Evolutionary conservation across 495 filamentous ascomycete species (phyloP).

Genomic region (Acidomyces sp.): DNA sequence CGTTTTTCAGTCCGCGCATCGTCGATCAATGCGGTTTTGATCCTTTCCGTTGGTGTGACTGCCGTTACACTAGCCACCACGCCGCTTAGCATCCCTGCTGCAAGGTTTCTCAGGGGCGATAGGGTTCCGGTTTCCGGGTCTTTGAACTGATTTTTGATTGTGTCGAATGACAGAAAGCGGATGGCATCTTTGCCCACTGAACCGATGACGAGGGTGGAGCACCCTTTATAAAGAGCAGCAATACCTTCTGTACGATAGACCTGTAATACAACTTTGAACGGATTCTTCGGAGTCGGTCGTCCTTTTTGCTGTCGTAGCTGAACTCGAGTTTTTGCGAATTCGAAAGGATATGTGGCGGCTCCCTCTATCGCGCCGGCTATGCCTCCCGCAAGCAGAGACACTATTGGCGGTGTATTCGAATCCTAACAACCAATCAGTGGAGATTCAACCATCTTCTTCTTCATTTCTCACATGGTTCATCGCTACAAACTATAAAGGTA

Average conservation of each 20-base stretch:
- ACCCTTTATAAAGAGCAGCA: slow-evolving; percentile 49
- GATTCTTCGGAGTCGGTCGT: slow-evolving; percentile 35
- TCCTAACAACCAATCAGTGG: too few species aligned
- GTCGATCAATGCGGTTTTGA: slow-evolving; percentile 59
- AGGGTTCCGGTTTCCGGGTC: slow-evolving; percentile 44
- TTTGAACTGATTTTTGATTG: slow-evolving; percentile 46
- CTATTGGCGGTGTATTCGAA: slow-evolving; percentile 17
- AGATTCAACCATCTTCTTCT: too few species aligned
- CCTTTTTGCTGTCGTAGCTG: slow-evolving; percentile 40
- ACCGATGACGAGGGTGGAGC: slow-evolving; percentile 46
- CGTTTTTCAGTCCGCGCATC: slow-evolving; percentile 42
- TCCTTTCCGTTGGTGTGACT: slow-evolving; percentile 53
- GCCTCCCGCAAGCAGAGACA: slow-evolving; percentile 21
- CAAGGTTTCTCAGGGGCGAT: slow-evolving; percentile 42
- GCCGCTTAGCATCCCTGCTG: slow-evolving; percentile 50
- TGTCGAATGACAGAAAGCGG: slow-evolving; percentile 52
- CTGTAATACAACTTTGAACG: slow-evolving; percentile 38
- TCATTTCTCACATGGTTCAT: too few species aligned
- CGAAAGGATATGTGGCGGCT: slow-evolving; percentile 43
- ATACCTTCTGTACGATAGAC: slow-evolving; percentile 43
- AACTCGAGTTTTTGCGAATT: slow-evolving; percentile 54
- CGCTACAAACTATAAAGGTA: too few species aligned
- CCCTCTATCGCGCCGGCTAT: slow-evolving; percentile 21
- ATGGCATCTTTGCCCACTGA: slow-evolving; percentile 54
- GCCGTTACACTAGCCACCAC: slow-evolving; percentile 44